A percentile compares a stretch with the other conserved stretches of the same genome.
Conservation (phyloP, 164 flowering plant genomes). For the Pachysandra terminalis region DNA sequence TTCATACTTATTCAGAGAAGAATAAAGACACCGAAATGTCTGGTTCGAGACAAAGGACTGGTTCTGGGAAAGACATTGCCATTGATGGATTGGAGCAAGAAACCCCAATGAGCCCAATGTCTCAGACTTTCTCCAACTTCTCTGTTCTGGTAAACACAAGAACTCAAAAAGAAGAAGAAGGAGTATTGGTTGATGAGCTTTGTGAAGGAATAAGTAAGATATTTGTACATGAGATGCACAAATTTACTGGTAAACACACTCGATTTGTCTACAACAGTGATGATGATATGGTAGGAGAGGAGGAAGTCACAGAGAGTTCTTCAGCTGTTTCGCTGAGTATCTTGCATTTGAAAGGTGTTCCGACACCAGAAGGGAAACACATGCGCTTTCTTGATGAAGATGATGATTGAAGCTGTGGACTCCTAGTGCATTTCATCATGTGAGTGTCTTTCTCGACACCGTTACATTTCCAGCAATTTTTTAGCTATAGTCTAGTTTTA, state of each 20-base stretch:
- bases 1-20: slow-evolving; percentile 22
- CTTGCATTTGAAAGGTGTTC: slow-evolving; percentile 18
- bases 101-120: too few relatives aligned
- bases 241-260: slow-evolving; percentile 43
- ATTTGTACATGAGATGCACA: slow-evolving; percentile 10
- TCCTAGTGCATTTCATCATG: background rate
- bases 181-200: slow-evolving; percentile 4
- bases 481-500: background rate
- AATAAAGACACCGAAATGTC: slow-evolving; percentile 29
- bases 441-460: slow-evolving; percentile 5
- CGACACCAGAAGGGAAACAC: slow-evolving; percentile 21
- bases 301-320: slow-evolving; percentile 6
- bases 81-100: too few relatives aligned
- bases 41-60: slow-evolving; percentile 19
- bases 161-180: slow-evolving; percentile 9
- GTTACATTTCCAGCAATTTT: background rate
- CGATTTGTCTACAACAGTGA: slow-evolving; percentile 63
- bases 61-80: slow-evolving; percentile 3
- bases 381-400: slow-evolving; percentile 23
- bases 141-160: background rate
- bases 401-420: background rate
- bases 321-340: slow-evolving; percentile 15
- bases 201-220: slow-evolving; percentile 16
- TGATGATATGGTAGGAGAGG: slow-evolving; percentile 37
- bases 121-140: too few relatives aligned